These are phyloP conservation scores for Komagataea norvegica DNA, from an alignment of 1,139 yeast genomes.

Conservation along the genomic window DNA sequence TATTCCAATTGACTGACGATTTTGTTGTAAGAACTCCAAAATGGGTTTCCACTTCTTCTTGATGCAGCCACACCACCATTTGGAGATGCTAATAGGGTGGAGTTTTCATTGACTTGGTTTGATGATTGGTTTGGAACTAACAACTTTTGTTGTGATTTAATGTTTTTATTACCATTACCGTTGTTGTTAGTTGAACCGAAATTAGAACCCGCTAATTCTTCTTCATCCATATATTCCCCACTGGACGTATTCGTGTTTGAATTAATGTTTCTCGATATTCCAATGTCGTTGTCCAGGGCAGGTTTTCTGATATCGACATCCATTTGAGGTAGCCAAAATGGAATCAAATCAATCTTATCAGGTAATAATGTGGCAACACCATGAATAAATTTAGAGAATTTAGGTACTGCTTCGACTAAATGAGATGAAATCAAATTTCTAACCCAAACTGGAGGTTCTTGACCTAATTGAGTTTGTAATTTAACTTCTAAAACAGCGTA, in stretches of 20 bases:
- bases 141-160: no score
- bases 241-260: conserved; percentile 42
- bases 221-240: conserved; percentile 40
- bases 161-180: no score
- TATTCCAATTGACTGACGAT: conserved; percentile 30
- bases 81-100: conserved; percentile 23
- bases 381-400: conserved; percentile 93
- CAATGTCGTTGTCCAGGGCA: conserved; percentile 58
- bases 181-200: conserved; percentile 35
- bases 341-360: conserved; percentile 75
- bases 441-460: conserved; percentile 98
- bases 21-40: conserved; percentile 18
- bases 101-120: conserved; percentile 17
- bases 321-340: conserved; percentile 99
- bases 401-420: conserved; percentile 95
- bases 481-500: conserved; percentile 97
- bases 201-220: conserved; percentile 40
- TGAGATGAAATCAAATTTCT: conserved; percentile 87
- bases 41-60: conserved; percentile 29
- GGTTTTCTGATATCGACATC: conserved; percentile 92
- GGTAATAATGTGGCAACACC: conserved; percentile 89
- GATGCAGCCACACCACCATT: conserved; percentile 34
- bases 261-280: conserved; percentile 44
- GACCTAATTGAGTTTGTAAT: conserved; percentile 95
- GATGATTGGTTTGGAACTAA: conserved; percentile 7